Percentiles rank a stretch among this genome's conserved stretches.
phyloP scores from a whole-genome alignment of 495 filamentous ascomycete genomes.

The Neurospora sp. region DNA sequence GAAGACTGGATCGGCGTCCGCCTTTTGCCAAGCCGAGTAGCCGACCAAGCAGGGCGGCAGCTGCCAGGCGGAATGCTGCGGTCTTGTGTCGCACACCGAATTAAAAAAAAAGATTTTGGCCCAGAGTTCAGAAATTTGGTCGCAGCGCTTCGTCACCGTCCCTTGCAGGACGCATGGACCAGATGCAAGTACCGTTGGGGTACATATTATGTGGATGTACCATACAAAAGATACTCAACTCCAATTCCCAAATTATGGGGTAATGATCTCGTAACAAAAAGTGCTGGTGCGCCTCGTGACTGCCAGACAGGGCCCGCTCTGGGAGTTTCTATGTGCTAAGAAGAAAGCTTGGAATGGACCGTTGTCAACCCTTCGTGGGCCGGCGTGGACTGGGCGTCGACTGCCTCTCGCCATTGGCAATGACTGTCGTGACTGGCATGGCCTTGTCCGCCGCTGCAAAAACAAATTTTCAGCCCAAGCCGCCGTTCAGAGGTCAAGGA shows the following conservation, averaged over 20 bases:
- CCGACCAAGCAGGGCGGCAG: conserved; percentile 1
- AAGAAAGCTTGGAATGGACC: conserved; percentile 12
- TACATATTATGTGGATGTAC: conserved; percentile 2
- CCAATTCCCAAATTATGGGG: conserved; percentile 14
- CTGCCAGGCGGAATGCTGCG: conserved; percentile 8
- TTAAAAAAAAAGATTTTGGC: background rate
- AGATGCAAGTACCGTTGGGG: background rate
- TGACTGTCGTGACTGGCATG: background rate
- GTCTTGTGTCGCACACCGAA: background rate
- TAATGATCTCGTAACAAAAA: conserved; percentile 26
- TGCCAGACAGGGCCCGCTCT: conserved; percentile 6
- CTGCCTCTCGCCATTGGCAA: background rate
- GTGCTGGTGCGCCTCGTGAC: conserved; percentile 20
- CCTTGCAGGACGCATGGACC: conserved; percentile 15
- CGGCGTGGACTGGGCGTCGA: background rate
- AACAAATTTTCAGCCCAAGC: background rate
- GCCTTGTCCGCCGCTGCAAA: background rate
- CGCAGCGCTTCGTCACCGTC: conserved; percentile 11
- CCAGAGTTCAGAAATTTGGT: background rate
- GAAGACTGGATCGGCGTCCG: background rate
- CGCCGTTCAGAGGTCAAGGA: background rate
- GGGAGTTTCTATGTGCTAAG: conserved; percentile 27
- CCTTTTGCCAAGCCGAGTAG: background rate
- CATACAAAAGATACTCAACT: conserved; percentile 9
- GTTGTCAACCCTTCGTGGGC: background rate